These are phyloP conservation scores for Puccinia polysora DNA, from an alignment of 1,284 basidiomycete species.

Conservation along the genomic window DNA sequence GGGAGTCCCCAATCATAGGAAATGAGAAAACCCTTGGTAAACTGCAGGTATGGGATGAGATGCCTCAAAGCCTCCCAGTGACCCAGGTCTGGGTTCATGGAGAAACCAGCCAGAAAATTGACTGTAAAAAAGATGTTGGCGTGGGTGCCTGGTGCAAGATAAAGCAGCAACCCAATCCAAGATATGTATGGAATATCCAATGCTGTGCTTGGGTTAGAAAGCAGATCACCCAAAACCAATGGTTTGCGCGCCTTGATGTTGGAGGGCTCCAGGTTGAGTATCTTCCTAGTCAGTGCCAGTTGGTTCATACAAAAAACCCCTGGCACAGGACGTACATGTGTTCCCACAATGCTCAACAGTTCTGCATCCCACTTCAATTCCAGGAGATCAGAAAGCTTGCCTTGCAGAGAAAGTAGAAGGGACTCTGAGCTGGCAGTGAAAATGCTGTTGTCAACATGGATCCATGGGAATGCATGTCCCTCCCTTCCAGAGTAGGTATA, in stretches of 20 bases:
- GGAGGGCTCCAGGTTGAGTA: not conserved
- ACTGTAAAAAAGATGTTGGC: not conserved
- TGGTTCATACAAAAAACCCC: no score
- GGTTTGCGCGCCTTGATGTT: not conserved
- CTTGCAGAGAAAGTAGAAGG: no score
- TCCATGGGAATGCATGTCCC: no score
- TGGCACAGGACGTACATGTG: no score
- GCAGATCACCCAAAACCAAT: not conserved
- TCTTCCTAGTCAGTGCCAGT: not conserved
- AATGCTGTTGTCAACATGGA: no score
- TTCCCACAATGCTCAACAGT: no score
- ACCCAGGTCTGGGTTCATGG: not conserved
- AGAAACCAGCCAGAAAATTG: not conserved
- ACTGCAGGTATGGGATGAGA: not conserved
- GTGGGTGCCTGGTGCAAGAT: not conserved
- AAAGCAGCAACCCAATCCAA: not conserved
- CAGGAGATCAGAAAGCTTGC: no score
- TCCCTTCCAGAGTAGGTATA: no score
- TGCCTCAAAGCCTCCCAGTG: not conserved
- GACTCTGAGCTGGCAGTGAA: no score
- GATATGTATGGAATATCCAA: not conserved
- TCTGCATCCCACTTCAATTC: no score
- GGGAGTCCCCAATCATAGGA: not conserved
- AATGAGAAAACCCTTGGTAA: not conserved
- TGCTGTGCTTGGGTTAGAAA: not conserved